Base-by-base conservation (phyloP, 1,284 basidiomycete genomes). In the Exobasidium rhododendri region DNA sequence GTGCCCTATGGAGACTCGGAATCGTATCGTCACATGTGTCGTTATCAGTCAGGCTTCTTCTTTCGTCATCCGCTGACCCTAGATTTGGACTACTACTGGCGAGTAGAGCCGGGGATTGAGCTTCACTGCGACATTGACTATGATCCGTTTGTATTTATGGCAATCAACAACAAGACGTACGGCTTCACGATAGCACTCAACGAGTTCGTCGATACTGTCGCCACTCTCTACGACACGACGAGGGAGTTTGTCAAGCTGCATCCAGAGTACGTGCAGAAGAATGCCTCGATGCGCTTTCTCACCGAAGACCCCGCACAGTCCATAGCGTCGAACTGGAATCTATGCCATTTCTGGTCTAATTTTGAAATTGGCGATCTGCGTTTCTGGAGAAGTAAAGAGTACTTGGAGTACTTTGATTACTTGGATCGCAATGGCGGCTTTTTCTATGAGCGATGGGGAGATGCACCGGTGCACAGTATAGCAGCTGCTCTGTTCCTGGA, bases 71-170 rank as follows among this genome's bases (percentile, higher is more conserved):
- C 63, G 5, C 49, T 66, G 14, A 50, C 51, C 17, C 14, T 51
- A 4, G 46, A 66, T 52, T 46, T 66, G 24, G 52, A 66, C 30
- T 66, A 62, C 56, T 66, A 66, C 56, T 66, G 64, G 64, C 43
- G 64, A 28, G 64, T 66, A 17, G 64, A 66, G 59, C 64, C 64
- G 26, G 58, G 50, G 11, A 55, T 40, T 24, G 4, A 29, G 1
- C 31, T 63, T 7, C 28, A 26, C 26, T 64, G 47, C 14, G 49
- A 61, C 43, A 28, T 56, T 22, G 59, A 35, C 28, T 61, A 44
- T 43, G 59, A 61, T 47, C 54, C 59, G 13, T 62, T 62, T 40
- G 32, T 14, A n/a, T 58, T 30, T 10, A 58, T 62, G 60, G 17
- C 24, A 44, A 29, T 40, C 17, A 57, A 61, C 55, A 58, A 58